Conservation (phyloP, 2,329 filamentous ascomycete species). For the Juglanconis juglandina region DNA sequence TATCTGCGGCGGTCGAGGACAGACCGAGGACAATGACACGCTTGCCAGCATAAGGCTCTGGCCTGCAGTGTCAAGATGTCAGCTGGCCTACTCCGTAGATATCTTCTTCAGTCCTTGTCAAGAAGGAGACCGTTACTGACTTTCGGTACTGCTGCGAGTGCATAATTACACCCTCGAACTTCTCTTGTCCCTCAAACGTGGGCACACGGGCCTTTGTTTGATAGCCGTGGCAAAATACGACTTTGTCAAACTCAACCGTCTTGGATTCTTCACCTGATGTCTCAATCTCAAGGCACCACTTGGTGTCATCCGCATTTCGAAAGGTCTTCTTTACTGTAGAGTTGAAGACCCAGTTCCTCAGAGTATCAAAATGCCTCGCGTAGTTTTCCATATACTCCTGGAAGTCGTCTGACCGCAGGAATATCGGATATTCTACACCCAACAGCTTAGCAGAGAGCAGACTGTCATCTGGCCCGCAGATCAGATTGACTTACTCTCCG, state of each 20-base stretch:
- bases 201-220: constrained; percentile 15
- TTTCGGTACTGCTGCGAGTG: constrained; percentile 19
- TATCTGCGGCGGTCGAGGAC: constrained; percentile 19
- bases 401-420: constrained; percentile 21
- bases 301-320: constrained; percentile 19
- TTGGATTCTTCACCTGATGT: constrained; percentile 13
- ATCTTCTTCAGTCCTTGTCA: too few species aligned
- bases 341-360: constrained; percentile 24
- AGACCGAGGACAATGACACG: constrained; percentile 20
- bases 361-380: constrained; percentile 30
- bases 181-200: constrained; percentile 13
- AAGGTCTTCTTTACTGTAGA: constrained; percentile 21
- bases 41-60: constrained; percentile 14
- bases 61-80: not conserved
- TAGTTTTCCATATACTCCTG: constrained; percentile 33
- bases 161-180: constrained; percentile 12
- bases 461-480: not conserved
- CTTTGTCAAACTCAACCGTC: constrained; percentile 23
- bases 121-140: not conserved
- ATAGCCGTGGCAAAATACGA: constrained; percentile 17
- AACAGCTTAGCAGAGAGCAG: not conserved
- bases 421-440: constrained; percentile 12
- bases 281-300: constrained; percentile 29
- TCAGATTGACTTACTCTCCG: constrained; percentile 22
- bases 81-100: not conserved